Conservation (phyloP, 768 basidiomycete species). For the Amanita jacksonii region DNA sequence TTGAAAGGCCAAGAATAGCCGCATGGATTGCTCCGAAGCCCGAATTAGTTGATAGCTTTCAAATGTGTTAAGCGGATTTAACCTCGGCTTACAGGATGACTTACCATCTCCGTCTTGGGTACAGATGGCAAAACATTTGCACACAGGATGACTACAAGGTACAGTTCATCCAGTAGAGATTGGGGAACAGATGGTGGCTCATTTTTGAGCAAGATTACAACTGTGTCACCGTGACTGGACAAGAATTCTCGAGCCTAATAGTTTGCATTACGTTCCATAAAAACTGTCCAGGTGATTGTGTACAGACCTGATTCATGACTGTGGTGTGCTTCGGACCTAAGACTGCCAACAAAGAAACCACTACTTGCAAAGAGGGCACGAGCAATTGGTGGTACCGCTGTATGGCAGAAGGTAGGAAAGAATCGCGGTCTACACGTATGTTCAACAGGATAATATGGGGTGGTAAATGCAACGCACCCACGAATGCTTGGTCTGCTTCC, state of each 20-base stretch:
- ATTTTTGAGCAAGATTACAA: constrained; percentile 75
- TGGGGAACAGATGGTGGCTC: constrained; percentile 53
- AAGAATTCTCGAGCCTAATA: constrained; percentile 71
- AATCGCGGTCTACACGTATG: constrained; percentile 52
- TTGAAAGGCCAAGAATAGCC: constrained; percentile 66
- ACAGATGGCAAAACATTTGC: constrained; percentile 60
- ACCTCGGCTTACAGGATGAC: constrained; percentile 17
- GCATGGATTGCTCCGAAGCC: constrained; percentile 84
- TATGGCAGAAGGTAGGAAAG: constrained; percentile 81
- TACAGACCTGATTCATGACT: constrained; percentile 56
- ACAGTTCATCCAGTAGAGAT: constrained; percentile 66
- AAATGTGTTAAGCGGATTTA: constrained; percentile 4
- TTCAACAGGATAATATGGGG: too few relatives aligned
- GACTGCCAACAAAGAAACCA: constrained; percentile 69
- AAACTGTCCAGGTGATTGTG: not conserved
- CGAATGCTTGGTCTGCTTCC: constrained; percentile 71
- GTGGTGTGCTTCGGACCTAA: constrained; percentile 60
- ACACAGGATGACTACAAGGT: constrained; percentile 69
- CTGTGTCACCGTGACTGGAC: constrained; percentile 72
- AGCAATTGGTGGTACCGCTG: constrained; percentile 89
- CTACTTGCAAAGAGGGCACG: constrained; percentile 78
- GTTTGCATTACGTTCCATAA: not conserved
- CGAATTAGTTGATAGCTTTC: constrained; percentile 49
- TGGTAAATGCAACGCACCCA: constrained; percentile 40
- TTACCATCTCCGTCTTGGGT: constrained; percentile 69